A percentile compares a stretch with the other conserved stretches of the same genome.
These are phyloP conservation scores for Seminavis robusta DNA, from an alignment of 108 stramenopile species.

Conservation along the genomic window DNA sequence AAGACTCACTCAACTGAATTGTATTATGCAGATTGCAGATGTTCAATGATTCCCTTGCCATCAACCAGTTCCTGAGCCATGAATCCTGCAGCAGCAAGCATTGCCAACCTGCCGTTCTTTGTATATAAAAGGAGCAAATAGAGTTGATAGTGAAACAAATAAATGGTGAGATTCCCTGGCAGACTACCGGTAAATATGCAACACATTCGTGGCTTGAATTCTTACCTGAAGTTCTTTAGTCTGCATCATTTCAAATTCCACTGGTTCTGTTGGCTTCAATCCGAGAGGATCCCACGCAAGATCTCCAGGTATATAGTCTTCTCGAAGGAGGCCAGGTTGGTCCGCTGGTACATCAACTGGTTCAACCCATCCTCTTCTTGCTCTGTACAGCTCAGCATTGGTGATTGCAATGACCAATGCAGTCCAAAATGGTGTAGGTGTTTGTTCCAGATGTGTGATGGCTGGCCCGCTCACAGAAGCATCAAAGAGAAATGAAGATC, in stretches of 20 bases:
- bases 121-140: too few species aligned
- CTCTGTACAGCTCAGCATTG: conserved; percentile 50
- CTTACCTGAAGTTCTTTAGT: conserved; percentile 89
- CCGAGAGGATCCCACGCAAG: conserved; percentile 84
- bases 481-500: conserved; percentile 75
- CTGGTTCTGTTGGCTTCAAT: conserved; percentile 56
- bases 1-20: too few species aligned
- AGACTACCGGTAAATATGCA: too few species aligned
- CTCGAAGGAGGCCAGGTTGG: conserved; percentile 53
- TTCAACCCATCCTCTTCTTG: conserved; percentile 61
- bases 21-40: too few species aligned
- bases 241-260: conserved; percentile 48
- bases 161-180: too few species aligned
- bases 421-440: conserved; percentile 54
- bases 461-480: conserved; percentile 79
- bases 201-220: conserved; percentile 75
- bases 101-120: too few species aligned
- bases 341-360: conserved; percentile 50
- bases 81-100: too few species aligned
- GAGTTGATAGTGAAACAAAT: too few species aligned
- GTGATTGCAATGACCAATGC: conserved; percentile 41
- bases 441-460: conserved; percentile 85
- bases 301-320: conserved; percentile 78
- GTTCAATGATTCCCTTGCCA: conserved; percentile 71
- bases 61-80: conserved; percentile 80